Conservation (phyloP, 1,284 basidiomycete genomes). For the Rhodotorula sp. region DNA sequence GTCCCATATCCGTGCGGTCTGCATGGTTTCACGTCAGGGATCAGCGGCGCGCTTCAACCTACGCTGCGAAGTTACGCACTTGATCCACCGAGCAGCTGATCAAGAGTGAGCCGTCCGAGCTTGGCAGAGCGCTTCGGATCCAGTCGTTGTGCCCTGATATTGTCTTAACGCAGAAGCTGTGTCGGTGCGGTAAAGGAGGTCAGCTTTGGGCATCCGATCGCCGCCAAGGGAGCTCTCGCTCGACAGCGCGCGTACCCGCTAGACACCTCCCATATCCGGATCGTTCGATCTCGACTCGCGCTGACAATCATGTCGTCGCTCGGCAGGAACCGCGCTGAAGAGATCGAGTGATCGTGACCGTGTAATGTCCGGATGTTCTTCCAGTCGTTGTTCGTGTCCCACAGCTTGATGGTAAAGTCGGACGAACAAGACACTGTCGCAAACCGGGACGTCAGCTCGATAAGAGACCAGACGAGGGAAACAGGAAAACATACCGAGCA, state of each 20-base stretch:
- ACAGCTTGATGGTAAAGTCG: constrained; percentile 85
- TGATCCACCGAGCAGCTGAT: constrained; percentile 83
- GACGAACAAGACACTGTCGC: constrained; percentile 76
- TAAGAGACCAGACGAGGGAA: background rate
- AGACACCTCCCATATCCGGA: constrained; percentile 79
- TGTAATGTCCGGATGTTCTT: constrained; percentile 81
- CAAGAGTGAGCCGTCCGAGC: constrained; percentile 70
- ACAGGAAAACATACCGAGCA: constrained; percentile 60
- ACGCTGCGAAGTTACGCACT: constrained; percentile 53
- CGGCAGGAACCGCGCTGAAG: constrained; percentile 76
- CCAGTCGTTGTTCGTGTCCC: constrained; percentile 85
- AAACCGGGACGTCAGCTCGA: background rate
- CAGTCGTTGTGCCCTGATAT: constrained; percentile 66
- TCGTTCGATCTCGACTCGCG: constrained; percentile 80
- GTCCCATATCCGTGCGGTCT: constrained; percentile 84
- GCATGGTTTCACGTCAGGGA: constrained; percentile 5
- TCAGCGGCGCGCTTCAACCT: background rate
- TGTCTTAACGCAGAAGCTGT: constrained; percentile 60
- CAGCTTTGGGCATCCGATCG: background rate
- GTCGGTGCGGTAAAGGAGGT: constrained; percentile 32
- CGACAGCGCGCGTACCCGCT: constrained; percentile 61
- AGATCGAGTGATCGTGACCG: constrained; percentile 88
- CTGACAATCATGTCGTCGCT: constrained; percentile 78
- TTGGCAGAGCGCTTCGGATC: constrained; percentile 67
- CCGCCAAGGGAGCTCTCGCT: background rate